Conservation (phyloP, 73 alveolate species). For the Tetrahymena borealis region DNA sequence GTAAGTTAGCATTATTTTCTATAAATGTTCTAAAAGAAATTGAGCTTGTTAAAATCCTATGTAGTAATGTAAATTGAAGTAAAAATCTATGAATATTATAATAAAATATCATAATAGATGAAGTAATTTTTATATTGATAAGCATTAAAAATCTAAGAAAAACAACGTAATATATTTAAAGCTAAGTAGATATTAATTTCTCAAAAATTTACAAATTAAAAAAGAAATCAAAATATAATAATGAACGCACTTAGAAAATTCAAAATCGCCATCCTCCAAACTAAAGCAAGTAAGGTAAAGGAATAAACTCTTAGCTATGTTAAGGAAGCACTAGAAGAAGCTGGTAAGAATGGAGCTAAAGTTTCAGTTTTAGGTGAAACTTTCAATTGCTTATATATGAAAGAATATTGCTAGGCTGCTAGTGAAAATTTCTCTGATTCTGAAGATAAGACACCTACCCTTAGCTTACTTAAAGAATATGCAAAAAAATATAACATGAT, state of each 20-base stretch:
- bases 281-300: neutral
- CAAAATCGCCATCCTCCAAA: neutral
- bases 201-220: neutral
- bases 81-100: too few relatives aligned
- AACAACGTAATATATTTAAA: too few relatives aligned
- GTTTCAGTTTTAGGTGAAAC: slow-evolving; percentile 86
- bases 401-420: slow-evolving; percentile 55
- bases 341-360: slow-evolving; percentile 77
- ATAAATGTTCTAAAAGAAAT: too few relatives aligned
- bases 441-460: slow-evolving; percentile 62
- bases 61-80: too few relatives aligned
- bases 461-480: slow-evolving; percentile 56
- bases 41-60: too few relatives aligned
- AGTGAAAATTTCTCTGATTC: slow-evolving; percentile 63
- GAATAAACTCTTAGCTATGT: slow-evolving; percentile 43
- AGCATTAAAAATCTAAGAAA: too few relatives aligned
- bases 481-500: slow-evolving; percentile 62
- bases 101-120: too few relatives aligned
- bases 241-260: neutral
- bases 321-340: slow-evolving; percentile 53
- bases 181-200: neutral
- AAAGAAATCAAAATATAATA: neutral
- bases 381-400: slow-evolving; percentile 75
- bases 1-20: too few relatives aligned
- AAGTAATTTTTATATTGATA: too few relatives aligned